phyloP scores from a whole-genome alignment of 345 rosid species.

The Kernera saxatilis region DNA sequence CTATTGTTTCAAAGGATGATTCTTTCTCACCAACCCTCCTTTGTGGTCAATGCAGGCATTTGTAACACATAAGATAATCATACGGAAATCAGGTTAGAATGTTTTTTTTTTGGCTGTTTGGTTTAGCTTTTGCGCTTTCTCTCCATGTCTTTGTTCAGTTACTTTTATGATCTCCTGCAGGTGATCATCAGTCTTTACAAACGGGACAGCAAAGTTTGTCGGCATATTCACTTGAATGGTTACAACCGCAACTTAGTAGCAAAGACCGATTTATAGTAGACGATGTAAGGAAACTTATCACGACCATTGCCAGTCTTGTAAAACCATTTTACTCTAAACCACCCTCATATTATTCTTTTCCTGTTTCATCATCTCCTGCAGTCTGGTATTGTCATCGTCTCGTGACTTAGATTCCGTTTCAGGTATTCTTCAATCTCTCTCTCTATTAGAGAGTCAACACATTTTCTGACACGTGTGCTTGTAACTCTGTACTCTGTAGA shows the following conservation, averaged over 20 bases:
- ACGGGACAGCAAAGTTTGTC: constrained; percentile 10
- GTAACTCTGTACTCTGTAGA: background rate
- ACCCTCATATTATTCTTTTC: background rate
- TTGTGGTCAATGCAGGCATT: constrained; percentile 46
- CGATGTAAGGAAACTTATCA: constrained; percentile 37
- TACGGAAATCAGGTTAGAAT: constrained; percentile 44
- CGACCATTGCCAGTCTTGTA: background rate
- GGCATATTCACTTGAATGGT: constrained; percentile 49
- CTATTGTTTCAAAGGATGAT: background rate
- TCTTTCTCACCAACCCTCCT: background rate
- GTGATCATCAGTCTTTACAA: constrained; percentile 30
- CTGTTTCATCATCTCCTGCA: background rate
- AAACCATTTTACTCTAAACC: background rate
- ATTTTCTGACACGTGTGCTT: background rate
- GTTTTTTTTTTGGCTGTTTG: background rate
- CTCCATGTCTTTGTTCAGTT: background rate
- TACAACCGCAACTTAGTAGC: constrained; percentile 44
- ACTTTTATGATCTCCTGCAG: constrained; percentile 23
- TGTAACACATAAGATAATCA: constrained; percentile 57
- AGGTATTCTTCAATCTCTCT: constrained; percentile 2
- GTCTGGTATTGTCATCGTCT: constrained; percentile 28
- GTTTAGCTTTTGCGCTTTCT: background rate
- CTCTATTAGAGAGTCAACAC: background rate
- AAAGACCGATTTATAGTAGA: constrained; percentile 48
- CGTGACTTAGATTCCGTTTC: constrained; percentile 5